Conservation (phyloP, 345 rosid species). For the Lagerstroemia speciosa region DNA sequence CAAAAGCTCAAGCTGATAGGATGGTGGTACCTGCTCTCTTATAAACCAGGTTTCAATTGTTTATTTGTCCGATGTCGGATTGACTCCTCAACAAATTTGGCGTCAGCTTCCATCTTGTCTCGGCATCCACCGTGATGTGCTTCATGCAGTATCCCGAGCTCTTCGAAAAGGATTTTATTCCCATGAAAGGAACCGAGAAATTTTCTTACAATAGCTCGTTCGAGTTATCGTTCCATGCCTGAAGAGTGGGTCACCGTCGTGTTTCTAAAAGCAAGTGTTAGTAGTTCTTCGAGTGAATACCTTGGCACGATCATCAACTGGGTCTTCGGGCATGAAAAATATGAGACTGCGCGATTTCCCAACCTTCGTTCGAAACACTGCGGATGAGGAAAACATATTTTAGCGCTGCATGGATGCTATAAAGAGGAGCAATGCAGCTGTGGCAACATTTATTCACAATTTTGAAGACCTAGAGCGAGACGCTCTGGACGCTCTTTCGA, state of each 20-base stretch:
- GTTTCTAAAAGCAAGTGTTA: too few relatives aligned
- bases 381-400: not conserved
- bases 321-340: constrained; percentile 8
- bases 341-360: constrained; percentile 7
- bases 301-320: not conserved
- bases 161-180: constrained; percentile 1
- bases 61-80: too few relatives aligned
- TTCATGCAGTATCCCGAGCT: not conserved
- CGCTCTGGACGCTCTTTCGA: constrained; percentile 2
- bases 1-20: too few relatives aligned
- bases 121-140: too few relatives aligned
- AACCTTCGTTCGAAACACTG: not conserved
- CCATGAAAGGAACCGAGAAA: constrained; percentile 11
- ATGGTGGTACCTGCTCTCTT: too few relatives aligned
- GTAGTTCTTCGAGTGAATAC: not conserved
- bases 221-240: too few relatives aligned
- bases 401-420: not conserved
- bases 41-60: too few relatives aligned
- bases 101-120: not conserved
- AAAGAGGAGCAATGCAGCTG: not conserved
- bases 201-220: too few relatives aligned
- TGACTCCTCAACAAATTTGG: too few relatives aligned
- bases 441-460: constrained; percentile 9
- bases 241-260: too few relatives aligned
- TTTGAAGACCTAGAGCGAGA: constrained; percentile 2